A percentile compares a stretch with the other conserved stretches of the same genome.
Conservation (phyloP, 805 yeast species). For the Kuraishia molischiana region DNA sequence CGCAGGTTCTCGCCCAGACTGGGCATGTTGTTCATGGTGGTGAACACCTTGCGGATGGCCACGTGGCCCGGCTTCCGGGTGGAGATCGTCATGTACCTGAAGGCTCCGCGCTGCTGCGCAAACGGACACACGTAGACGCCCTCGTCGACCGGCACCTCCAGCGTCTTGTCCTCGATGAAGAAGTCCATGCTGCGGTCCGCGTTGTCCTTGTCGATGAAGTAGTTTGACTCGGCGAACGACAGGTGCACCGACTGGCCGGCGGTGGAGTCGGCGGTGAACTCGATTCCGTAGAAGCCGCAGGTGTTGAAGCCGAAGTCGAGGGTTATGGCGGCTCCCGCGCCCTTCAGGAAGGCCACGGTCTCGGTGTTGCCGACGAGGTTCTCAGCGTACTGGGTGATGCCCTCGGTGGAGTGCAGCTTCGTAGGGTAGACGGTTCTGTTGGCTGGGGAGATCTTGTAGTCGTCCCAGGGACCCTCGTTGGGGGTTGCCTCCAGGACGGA, state of each 20-base stretch:
- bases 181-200: constrained; percentile 7
- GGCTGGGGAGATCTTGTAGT: constrained; percentile 5
- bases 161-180: constrained; percentile 5
- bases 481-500: constrained; percentile 5
- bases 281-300: constrained; percentile 5
- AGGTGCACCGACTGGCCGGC: constrained; percentile 4
- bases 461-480: constrained; percentile 7
- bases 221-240: constrained; percentile 4
- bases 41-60: constrained; percentile 2
- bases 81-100: constrained; percentile 6
- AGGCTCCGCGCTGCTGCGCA: constrained; percentile 6
- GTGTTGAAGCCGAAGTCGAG: constrained; percentile 7
- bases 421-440: constrained; percentile 4
- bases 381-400: constrained; percentile 2
- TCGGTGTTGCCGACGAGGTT: constrained; percentile 2
- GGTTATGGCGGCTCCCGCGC: constrained; percentile 5
- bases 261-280: constrained; percentile 4
- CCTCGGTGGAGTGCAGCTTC: constrained; percentile 2
- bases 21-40: constrained; percentile 7
- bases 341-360: constrained; percentile 2
- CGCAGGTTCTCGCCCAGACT: constrained; percentile 5
- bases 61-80: constrained; percentile 2
- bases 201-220: constrained; percentile 4
- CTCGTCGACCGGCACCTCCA: constrained; percentile 2
- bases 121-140: constrained; percentile 4